Evolutionary conservation across 78 protist genomes (phyloP).

Genomic region (Dictyostelium intermedium): DNA sequence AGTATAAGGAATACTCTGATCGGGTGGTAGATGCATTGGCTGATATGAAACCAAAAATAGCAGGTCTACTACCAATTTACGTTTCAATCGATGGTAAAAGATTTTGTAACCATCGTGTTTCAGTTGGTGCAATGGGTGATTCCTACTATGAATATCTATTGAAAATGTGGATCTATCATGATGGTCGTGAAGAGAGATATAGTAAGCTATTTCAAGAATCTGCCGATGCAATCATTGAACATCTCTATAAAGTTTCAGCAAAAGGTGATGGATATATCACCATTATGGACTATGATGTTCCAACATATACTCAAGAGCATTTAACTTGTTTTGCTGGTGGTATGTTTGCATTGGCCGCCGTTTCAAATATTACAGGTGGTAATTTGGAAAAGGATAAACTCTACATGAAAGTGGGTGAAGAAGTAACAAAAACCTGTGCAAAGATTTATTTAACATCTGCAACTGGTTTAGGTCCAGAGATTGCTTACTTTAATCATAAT

Average conservation of each 20-base stretch:
- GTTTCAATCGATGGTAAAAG: not conserved
- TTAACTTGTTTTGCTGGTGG: constrained; percentile 93
- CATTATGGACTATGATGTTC: not conserved
- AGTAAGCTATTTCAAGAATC: constrained; percentile 67
- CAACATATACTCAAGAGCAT: constrained; percentile 82
- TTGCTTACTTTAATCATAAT: not conserved
- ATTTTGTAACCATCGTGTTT: constrained; percentile 1
- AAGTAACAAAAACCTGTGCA: constrained; percentile 47
- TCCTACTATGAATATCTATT: constrained; percentile 88
- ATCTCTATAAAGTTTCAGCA: not conserved
- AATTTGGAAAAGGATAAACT: not conserved
- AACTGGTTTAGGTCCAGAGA: constrained; percentile 88
- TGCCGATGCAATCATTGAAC: constrained; percentile 21
- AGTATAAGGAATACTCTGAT: not conserved
- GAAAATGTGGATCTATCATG: constrained; percentile 67
- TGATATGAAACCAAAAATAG: not conserved
- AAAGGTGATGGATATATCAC: not conserved
- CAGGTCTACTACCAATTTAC: constrained; percentile 14
- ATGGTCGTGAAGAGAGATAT: constrained; percentile 2
- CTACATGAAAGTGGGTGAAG: constrained; percentile 10
- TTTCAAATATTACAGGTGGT: not conserved
- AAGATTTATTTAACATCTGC: not conserved
- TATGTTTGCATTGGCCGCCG: constrained; percentile 89
- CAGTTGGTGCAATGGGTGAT: constrained; percentile 86
- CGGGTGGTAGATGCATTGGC: not conserved